These are phyloP conservation scores for Aspergillus nidulans DNA, from an alignment of 495 filamentous ascomycete genomes.

Conservation along the genomic window DNA sequence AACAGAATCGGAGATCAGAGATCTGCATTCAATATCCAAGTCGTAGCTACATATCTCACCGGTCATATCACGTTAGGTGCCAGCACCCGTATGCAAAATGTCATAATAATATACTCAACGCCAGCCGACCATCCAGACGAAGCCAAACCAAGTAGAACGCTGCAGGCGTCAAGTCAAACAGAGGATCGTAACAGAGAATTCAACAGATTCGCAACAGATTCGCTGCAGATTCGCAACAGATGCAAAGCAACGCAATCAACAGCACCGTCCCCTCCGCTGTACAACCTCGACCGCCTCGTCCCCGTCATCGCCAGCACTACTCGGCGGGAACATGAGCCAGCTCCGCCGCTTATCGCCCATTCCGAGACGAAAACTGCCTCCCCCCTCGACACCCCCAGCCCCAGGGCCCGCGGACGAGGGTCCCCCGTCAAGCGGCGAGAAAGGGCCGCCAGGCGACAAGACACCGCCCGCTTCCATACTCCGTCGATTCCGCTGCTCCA, in stretches of 20 bases:
- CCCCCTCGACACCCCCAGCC: slow-evolving; percentile 21
- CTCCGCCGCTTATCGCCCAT: slow-evolving; percentile 46
- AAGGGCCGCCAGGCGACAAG: slow-evolving; percentile 16
- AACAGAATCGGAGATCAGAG: neutral
- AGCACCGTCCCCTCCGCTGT: slow-evolving; percentile 34
- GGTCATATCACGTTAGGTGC: neutral
- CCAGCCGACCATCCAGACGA: neutral
- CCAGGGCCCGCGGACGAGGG: slow-evolving; percentile 1
- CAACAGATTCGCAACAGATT: too few species aligned
- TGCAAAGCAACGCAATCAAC: slow-evolving; percentile 24
- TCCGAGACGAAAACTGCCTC: slow-evolving; percentile 45
- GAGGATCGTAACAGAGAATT: too few species aligned
- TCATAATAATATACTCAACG: neutral
- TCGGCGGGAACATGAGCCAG: slow-evolving; percentile 50
- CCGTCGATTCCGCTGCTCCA: slow-evolving; percentile 76
- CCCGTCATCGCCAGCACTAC: slow-evolving; percentile 33
- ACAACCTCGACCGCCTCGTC: slow-evolving; percentile 24
- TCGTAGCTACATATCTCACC: neutral
- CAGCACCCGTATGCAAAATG: neutral
- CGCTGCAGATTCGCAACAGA: too few species aligned
- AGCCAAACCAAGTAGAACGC: neutral
- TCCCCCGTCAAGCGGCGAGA: slow-evolving; percentile 15
- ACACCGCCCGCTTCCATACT: slow-evolving; percentile 38
- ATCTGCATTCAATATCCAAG: neutral
- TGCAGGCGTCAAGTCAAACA: too few species aligned